phyloP scores from a whole-genome alignment of 805 yeast species.

The Lipomyces orientalis region DNA sequence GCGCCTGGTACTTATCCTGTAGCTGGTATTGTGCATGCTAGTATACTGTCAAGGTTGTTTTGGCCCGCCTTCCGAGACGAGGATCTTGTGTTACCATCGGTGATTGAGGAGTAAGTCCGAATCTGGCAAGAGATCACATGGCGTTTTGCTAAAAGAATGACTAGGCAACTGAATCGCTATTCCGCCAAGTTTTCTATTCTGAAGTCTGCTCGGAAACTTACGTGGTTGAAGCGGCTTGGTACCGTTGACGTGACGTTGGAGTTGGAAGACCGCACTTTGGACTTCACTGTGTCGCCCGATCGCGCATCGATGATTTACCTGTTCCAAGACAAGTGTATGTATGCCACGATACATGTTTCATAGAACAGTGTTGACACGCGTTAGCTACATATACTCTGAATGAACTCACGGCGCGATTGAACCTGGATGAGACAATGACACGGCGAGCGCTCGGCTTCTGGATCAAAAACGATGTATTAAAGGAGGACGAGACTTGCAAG shows the following conservation, averaged over 20 bases:
- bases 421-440: slow-evolving; percentile 53
- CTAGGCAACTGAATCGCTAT: slow-evolving; percentile 52
- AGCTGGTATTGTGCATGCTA: slow-evolving; percentile 53
- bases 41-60: slow-evolving; percentile 74
- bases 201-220: slow-evolving; percentile 65
- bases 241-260: slow-evolving; percentile 63
- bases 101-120: slow-evolving; percentile 46
- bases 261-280: slow-evolving; percentile 53
- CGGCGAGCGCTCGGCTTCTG: slow-evolving; percentile 59
- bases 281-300: slow-evolving; percentile 65
- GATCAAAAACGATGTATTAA: slow-evolving; percentile 63
- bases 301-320: slow-evolving; percentile 67
- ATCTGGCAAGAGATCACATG: not conserved
- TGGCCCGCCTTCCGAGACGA: slow-evolving; percentile 71
- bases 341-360: not conserved
- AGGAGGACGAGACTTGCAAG: slow-evolving; percentile 44
- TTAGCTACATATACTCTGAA: slow-evolving; percentile 44
- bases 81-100: slow-evolving; percentile 56
- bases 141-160: not conserved
- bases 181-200: slow-evolving; percentile 50
- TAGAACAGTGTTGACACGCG: slow-evolving; percentile 9
- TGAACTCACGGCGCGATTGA: slow-evolving; percentile 47
- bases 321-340: slow-evolving; percentile 47
- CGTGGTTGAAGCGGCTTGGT: slow-evolving; percentile 65
- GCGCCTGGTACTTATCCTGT: slow-evolving; percentile 31